Conservation (phyloP, 1,284 basidiomycete genomes). For the Leccinum colubrinum region DNA sequence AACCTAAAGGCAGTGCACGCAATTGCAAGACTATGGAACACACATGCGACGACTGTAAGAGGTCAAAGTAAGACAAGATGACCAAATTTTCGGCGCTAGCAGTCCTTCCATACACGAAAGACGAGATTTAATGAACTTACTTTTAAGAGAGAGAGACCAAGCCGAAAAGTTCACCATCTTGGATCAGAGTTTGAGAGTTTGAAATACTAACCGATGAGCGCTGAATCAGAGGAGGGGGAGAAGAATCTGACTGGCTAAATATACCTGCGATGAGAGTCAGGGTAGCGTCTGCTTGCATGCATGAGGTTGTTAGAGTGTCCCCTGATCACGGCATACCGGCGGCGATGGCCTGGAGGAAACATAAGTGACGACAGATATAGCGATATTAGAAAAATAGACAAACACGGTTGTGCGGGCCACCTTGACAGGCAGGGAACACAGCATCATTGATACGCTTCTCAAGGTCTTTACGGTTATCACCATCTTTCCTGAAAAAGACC, state of each 20-base stretch:
- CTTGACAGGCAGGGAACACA: constrained; percentile 99
- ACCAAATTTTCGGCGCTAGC: background rate
- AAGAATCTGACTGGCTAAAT: constrained; percentile 2
- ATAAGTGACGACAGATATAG: background rate
- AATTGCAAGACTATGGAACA: constrained; percentile 26
- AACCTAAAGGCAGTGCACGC: constrained; percentile 24
- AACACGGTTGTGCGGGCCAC: constrained; percentile 99
- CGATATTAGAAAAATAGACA: constrained; percentile 23
- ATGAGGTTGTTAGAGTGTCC: background rate
- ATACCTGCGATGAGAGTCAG: background rate
- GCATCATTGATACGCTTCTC: constrained; percentile 98
- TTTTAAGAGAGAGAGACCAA: constrained; percentile 18
- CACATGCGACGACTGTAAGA: constrained; percentile 11
- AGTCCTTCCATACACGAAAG: background rate
- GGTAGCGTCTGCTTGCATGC: background rate
- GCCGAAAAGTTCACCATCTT: background rate
- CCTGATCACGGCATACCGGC: constrained; percentile 42
- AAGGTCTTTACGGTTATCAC: constrained; percentile 75
- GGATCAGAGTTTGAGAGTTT: background rate
- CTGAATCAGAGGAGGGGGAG: background rate
- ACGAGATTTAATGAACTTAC: constrained; percentile 7
- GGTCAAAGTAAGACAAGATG: background rate
- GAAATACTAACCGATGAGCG: background rate
- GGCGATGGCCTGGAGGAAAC: constrained; percentile 76
- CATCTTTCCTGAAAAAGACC: constrained; percentile 98